Base-by-base conservation (phyloP, 805 yeast genomes). In the Lachancea kluyveri region DNA sequence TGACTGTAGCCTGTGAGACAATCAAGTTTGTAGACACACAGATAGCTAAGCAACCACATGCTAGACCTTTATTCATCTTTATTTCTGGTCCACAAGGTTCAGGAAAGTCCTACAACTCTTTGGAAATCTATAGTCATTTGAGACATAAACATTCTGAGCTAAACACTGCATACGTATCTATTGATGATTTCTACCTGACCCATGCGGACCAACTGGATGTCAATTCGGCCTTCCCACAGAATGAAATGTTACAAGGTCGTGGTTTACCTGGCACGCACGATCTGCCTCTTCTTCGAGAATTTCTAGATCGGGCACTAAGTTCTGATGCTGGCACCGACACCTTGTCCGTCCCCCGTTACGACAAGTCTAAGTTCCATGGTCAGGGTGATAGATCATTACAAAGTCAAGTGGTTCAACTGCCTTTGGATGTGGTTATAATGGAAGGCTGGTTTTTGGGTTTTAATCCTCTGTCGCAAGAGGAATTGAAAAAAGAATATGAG, bases 381-480 rank as follows among this genome's bases (percentile, higher is more conserved):
- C 69, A 70, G 34, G 98, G 98, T 4, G 97, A 90, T 56, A 63
- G 97, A 31, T 44, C 54, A 5, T 62, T 62, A 0, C 45, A 34
- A 6, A 39, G 44, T 0, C 40, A 60, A 3, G 33, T 46, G 3
- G 52, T 58, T 4, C 46, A 47, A 0, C 36, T 39, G 2, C 69
- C 71, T 2, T 64, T 74, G 3, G 85, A 82, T 46, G 69, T 87
- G 3, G 68, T 90, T 3, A 55, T 90, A 2, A 65, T 92, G 24
- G 98, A 90, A 59, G 98, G 97, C 4, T 90, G 98, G 98, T 86
- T 88, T 60, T 69, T 76, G 15, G 97, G 97, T 1, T 90, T 76
- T 51, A 40, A 51, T 4, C 65, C 80, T 1, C 42, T 71, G 12
- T 42, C 56, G 1, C 44, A 54, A 17, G 52, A 52, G 7, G 19